phyloP scores from a whole-genome alignment of 1,284 basidiomycete species.

The Fomitopsis palustris region DNA sequence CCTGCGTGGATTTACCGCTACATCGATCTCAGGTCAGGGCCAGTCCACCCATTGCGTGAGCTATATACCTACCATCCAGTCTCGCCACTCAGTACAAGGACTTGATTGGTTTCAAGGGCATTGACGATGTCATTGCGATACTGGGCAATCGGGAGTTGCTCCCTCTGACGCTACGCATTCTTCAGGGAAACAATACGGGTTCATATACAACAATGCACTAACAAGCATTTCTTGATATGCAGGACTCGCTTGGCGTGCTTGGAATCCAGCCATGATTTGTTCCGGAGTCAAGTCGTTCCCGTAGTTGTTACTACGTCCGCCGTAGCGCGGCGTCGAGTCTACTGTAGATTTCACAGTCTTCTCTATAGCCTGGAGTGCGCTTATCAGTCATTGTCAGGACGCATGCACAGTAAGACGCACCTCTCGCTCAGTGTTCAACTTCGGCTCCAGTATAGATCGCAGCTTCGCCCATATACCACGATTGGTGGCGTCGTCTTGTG shows the following conservation, averaged over 20 bases:
- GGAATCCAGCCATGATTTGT: slow-evolving; percentile 58
- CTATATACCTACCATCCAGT: slow-evolving; percentile 78
- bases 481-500: slow-evolving; percentile 62
- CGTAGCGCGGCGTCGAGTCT: not conserved
- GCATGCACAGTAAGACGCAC: not conserved
- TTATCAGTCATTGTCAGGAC: slow-evolving; percentile 27
- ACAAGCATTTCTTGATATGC: slow-evolving; percentile 90
- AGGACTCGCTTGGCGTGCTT: slow-evolving; percentile 52
- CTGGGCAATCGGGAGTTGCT: slow-evolving; percentile 82
- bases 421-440: slow-evolving; percentile 42
- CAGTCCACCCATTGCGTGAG: not conserved
- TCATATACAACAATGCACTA: slow-evolving; percentile 26
- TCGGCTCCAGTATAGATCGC: slow-evolving; percentile 56
- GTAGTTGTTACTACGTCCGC: slow-evolving; percentile 11
- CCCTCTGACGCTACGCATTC: slow-evolving; percentile 55
- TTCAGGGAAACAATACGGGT: not conserved
- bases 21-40: not conserved
- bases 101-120: slow-evolving; percentile 75
- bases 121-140: slow-evolving; percentile 79
- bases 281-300: slow-evolving; percentile 33
- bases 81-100: slow-evolving; percentile 94
- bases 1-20: slow-evolving; percentile 97
- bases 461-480: slow-evolving; percentile 71
- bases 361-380: slow-evolving; percentile 22
- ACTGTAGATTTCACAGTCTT: slow-evolving; percentile 9